A percentile compares a stretch with the other conserved stretches of the same genome.
Evolutionary conservation across 768 basidiomycete species (phyloP).

Genomic region (Naganishia randhawae): DNA sequence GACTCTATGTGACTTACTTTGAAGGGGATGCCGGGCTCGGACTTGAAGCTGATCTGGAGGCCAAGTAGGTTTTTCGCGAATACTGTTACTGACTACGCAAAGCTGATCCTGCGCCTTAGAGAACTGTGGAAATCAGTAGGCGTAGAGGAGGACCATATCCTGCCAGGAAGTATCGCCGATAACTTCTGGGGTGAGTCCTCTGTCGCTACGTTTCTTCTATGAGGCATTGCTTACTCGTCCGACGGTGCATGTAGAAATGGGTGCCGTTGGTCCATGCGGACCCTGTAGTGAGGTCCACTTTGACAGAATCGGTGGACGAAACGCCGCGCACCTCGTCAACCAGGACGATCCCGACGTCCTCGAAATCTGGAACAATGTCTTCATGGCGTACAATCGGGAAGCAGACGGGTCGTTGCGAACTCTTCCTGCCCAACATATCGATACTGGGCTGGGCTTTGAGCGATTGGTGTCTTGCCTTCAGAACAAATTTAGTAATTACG

Average conservation of each 20-base stretch:
- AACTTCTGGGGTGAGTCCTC: constrained; percentile 76
- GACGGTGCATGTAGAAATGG: constrained; percentile 62
- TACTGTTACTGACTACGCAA: background rate
- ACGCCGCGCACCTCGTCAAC: constrained; percentile 88
- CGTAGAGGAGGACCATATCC: constrained; percentile 79
- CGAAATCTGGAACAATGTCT: constrained; percentile 97
- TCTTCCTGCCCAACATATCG: constrained; percentile 90
- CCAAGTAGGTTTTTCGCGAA: constrained; percentile 54
- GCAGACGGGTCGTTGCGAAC: constrained; percentile 71
- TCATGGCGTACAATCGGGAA: constrained; percentile 98
- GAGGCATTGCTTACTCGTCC: constrained; percentile 46
- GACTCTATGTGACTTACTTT: constrained; percentile 95
- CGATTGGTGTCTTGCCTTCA: constrained; percentile 91
- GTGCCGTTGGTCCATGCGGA: constrained; percentile 93
- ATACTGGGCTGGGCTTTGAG: constrained; percentile 99
- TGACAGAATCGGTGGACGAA: constrained; percentile 95
- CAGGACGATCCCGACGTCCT: constrained; percentile 93
- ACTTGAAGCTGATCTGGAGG: constrained; percentile 82
- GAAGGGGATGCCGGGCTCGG: constrained; percentile 84
- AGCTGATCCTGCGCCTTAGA: constrained; percentile 29
- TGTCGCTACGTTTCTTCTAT: background rate
- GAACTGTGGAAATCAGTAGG: constrained; percentile 85
- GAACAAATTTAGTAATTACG: constrained; percentile 89
- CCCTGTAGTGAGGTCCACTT: constrained; percentile 97
- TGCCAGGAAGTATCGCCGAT: constrained; percentile 91